Percentiles rank a stretch among this genome's conserved stretches.
Conservation (phyloP, 805 yeast species). For the Pichia insulana region DNA sequence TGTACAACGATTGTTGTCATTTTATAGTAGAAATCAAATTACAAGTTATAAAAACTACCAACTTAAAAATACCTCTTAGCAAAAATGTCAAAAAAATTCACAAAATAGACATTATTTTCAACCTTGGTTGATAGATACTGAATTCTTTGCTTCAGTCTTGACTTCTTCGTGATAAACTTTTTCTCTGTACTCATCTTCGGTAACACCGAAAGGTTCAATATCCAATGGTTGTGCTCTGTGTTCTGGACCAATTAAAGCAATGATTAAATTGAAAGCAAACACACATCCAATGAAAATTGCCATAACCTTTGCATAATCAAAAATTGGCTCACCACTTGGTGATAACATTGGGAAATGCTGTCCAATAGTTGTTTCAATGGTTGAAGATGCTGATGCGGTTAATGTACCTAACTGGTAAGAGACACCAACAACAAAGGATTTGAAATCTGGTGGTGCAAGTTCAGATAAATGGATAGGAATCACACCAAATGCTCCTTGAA, state of each 20-base stretch:
- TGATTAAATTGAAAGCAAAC: constrained; percentile 40
- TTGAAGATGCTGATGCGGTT: constrained; percentile 57
- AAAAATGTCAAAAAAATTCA: too few relatives aligned
- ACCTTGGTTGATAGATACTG: not conserved
- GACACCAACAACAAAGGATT: constrained; percentile 55
- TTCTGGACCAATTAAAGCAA: constrained; percentile 55
- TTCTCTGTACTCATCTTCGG: constrained; percentile 14
- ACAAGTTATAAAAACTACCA: too few relatives aligned
- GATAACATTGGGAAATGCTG: constrained; percentile 38
- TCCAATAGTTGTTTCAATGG: constrained; percentile 61
- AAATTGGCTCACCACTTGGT: constrained; percentile 26
- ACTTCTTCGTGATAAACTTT: constrained; percentile 12
- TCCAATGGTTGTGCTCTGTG: constrained; percentile 27
- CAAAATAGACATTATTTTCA: too few relatives aligned
- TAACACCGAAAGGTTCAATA: constrained; percentile 13
- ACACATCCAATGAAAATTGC: constrained; percentile 60
- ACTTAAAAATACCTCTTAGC: too few relatives aligned
- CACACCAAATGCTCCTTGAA: constrained; percentile 67
- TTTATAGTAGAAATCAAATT: too few relatives aligned
- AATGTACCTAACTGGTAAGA: constrained; percentile 64
- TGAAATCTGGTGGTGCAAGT: constrained; percentile 52
- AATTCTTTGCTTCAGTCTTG: constrained; percentile 3
- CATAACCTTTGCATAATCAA: constrained; percentile 54
- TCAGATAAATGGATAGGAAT: constrained; percentile 55
- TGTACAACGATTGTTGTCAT: too few relatives aligned